Base-by-base conservation (phyloP, 202 grass and related monocot species). In the Schoenoplectus triqueter region DNA sequence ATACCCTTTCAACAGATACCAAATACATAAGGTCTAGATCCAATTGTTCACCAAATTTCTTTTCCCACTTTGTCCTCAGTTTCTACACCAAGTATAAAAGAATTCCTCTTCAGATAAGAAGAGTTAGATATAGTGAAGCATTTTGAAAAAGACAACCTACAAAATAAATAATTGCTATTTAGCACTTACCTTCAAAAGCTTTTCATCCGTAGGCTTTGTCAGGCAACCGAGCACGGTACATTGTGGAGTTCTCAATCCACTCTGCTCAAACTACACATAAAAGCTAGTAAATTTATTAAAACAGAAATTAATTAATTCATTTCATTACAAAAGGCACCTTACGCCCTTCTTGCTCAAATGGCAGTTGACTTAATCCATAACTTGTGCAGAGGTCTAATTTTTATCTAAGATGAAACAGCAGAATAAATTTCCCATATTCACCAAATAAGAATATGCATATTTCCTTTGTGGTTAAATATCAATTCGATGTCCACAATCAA, bases 161-260 rank as follows among this genome's bases (percentile, higher is more conserved):
- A 15, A 5, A 21, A 13, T 10, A 48, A 21, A 49, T 13, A 73
- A 20, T 55, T 83, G 46, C 8, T n/a, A 10, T 62, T 80, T 71
- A 88, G 31, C 10, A 64, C 40, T 82, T 85, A 93, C 95, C 91
- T 93, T 95, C 67, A 95, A 71, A 57, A 91, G 87, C 87, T 88
- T 85, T 68, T 88, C 84, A 84, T 93, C 89, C 49, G 57, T 87
- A 76, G 91, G 88, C 82, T 92, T 98, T 45, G 80, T 92, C 87
- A 98, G 89, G 46, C 72, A 86, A 80, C 95, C 95, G 21, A 98
- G 80, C 74, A 98, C 71, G 10, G 91, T 98, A 80, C 95, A 98
- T 48, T 98, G 95, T 18, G 92, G 95, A 85, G 95, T 93, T 54
- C 95, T 94, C 54, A 89, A 89, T 45, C 95, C 88, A 84, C 89